Evolutionary conservation across 2,329 filamentous ascomycete species (phyloP), one percentile per base, ranked within the genome.

Genomic region (Fusarium praegraminearum): DNA sequence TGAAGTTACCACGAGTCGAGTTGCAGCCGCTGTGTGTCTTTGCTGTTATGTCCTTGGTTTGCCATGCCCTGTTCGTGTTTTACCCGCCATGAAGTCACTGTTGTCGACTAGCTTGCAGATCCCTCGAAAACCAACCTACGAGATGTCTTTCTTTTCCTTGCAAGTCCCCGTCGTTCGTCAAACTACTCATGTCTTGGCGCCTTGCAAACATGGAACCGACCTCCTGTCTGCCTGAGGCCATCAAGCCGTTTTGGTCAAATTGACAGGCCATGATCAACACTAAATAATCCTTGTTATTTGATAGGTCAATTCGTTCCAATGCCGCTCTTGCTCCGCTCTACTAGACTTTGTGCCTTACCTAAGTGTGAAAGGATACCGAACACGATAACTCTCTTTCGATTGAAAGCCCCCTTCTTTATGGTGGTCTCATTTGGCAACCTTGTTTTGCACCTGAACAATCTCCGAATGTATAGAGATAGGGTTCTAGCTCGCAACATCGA

Each of bases 31-130:
- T 51, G 16, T 28, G n/a, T 40, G 28, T 41, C n/a, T 16, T 30
- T 30, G 20, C 20, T 28, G 47, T 26, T 24, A n/a, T 11, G 28
- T 28, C 24, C 49, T 57, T 62, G 35, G 13, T 36, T 20, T 45
- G 20, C 53, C 53, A 43, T 45, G 20, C 50, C 53, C 45, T 68
- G 44, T 38, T 46, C 52, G 28, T 26, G 15, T n/a, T 18, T 55
- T 57, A 57, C 63, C 62, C 62, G 47, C 44, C 40, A 68, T 70
- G 68, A 70, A 70, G 67, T 71, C 68, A 70, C 65, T 69, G 38
- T 33, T 22, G 54, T 36, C 13, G 55, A 47, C 57, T 53, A 38
- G 52, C 40, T 28, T 41, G 59, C 57, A 65, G 68, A 71, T 70
- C 68, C 30, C 41, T 65, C 54, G 43, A 61, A 49, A 36, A 41